Conservation (phyloP, 345 rosid species). For the Jatropha curcas region DNA sequence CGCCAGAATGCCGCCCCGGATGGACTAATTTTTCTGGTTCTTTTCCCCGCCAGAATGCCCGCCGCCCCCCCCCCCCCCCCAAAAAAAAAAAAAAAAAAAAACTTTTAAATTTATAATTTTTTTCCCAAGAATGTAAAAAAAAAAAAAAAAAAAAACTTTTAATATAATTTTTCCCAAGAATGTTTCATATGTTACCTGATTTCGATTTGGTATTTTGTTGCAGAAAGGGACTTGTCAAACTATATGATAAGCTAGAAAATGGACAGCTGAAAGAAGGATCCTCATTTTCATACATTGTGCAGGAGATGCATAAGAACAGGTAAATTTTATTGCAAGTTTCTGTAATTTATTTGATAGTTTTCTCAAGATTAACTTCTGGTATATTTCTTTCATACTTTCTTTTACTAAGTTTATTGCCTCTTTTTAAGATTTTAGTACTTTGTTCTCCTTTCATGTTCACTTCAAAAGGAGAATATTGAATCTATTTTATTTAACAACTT, state of each 20-base stretch:
- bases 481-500: too few species aligned
- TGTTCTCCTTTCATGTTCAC: not conserved
- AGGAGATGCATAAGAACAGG: conserved; percentile 72
- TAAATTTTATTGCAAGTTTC: conserved; percentile 19
- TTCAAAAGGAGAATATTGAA: too few species aligned
- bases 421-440: not conserved
- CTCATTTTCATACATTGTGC: conserved; percentile 48
- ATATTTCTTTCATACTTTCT: not conserved
- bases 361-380: not conserved
- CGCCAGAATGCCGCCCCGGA: too few species aligned
- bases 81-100: too few species aligned
- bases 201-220: conserved; percentile 7
- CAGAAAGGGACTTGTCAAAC: conserved; percentile 77
- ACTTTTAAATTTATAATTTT: too few species aligned
- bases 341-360: not conserved
- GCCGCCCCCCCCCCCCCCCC: too few species aligned
- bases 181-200: not conserved
- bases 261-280: conserved; percentile 53
- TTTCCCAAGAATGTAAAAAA: too few species aligned
- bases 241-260: conserved; percentile 65
- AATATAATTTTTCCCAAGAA: not conserved
- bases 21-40: too few species aligned
- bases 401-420: not conserved
- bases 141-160: too few species aligned
- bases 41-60: too few species aligned